Base-by-base conservation (phyloP, 495 filamentous ascomycete genomes). In the Lasiosphaeria hispida region DNA sequence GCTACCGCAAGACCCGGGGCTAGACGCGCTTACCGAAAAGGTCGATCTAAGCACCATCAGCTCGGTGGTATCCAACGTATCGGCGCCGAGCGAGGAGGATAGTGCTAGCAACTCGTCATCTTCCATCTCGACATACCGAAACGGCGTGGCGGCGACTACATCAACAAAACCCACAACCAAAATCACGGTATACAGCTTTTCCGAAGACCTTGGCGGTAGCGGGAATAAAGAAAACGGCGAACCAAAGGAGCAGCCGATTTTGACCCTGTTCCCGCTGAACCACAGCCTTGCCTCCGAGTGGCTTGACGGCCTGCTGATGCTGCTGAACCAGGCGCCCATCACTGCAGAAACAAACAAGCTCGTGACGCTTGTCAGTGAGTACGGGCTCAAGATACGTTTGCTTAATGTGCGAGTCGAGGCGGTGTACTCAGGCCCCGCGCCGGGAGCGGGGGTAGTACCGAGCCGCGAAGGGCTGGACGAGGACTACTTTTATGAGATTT, bases 251-350 rank as follows among this genome's bases (percentile, higher is more conserved):
- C 70, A 79, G 15, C 78, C 87, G 0, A 81, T 97, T 7, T 78
- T 99, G 45, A 88, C 83, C 7, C 80, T 99, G n/a, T 83, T 90
- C 58, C 92, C 95, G 4, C 77, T 85, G 44, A 87, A 86, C 33
- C 89, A 94, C 63, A 89, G 84, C 58, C 69, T 92, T 18, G 95
- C 94, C 10, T 92, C 92, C 1, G 95, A 99, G 72, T 99, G 94
- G 94, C 76, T 97, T 0, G 95, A 99, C 68, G 95, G 95, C 1
- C 73, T 99, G 48, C 83, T 97, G 19, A 96, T 99, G 92, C 75
- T 99, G 40, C 79, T 99, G 34, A 90, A 92, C 67, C 94, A 99
- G 68, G 85, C 92, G 41, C 94, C 94, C 10, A 96, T 99, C 71
- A 99, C 95, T n/a, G 81, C 89, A 17, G 93, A 97, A 71, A 97